Percentiles rank a stretch among this genome's conserved stretches.
Conservation (phyloP, 2,329 filamentous ascomycete genomes). For the Aureobasidium sp. region DNA sequence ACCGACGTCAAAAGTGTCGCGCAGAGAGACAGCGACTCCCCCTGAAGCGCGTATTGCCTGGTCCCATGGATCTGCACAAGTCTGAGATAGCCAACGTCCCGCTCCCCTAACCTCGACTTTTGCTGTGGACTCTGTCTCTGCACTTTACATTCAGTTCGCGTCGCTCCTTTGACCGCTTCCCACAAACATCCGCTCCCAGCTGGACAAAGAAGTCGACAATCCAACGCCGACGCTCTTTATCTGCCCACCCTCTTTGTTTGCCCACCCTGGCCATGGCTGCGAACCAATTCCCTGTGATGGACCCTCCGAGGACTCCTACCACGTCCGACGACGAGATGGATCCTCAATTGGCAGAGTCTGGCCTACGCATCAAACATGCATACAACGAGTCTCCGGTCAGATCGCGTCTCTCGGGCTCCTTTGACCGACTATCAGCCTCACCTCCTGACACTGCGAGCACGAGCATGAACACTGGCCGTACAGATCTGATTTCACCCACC, state of each 20-base stretch:
- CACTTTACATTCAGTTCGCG: neutral
- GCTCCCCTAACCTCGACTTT: neutral
- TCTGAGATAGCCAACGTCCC: neutral
- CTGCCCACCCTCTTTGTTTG: neutral
- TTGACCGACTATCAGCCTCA: constrained; percentile 11
- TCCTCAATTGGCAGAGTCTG: constrained; percentile 12
- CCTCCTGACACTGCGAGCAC: constrained; percentile 6
- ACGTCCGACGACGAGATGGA: constrained; percentile 45
- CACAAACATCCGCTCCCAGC: neutral
- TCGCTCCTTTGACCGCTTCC: neutral
- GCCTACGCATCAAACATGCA: constrained; percentile 19
- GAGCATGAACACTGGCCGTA: constrained; percentile 6
- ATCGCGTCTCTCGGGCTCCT: constrained; percentile 7
- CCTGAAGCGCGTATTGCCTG: constrained; percentile 4
- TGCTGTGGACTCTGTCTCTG: neutral
- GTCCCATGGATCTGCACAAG: neutral
- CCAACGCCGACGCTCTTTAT: neutral
- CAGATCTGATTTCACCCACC: constrained; percentile 14
- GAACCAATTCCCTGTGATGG: constrained; percentile 48
- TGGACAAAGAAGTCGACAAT: neutral
- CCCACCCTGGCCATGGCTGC: constrained; percentile 40
- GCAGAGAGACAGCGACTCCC: neutral
- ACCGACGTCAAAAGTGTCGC: constrained; percentile 12
- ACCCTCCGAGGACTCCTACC: constrained; percentile 55
- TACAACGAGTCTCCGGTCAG: constrained; percentile 10